These are phyloP conservation scores for Gracilaria gracilis DNA, from an alignment of 23 red algal species.

Conservation along the genomic window DNA sequence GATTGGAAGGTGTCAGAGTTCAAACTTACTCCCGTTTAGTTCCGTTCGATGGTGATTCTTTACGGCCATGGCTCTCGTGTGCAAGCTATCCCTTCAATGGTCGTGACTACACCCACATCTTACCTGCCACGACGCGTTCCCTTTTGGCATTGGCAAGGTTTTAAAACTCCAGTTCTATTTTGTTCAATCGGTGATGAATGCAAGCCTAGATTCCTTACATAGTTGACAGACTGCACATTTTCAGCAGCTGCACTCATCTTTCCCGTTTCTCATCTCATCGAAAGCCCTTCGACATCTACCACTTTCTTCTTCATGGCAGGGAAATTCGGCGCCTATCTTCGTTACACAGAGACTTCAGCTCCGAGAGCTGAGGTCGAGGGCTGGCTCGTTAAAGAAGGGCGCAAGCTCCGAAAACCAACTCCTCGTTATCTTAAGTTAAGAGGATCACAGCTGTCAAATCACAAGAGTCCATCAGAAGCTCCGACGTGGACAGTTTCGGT, in stretches of 20 bases:
- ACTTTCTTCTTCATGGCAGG: not conserved
- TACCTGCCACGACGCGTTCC: not conserved
- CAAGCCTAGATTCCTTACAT: not conserved
- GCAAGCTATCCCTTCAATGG: not conserved
- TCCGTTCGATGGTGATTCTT: not conserved
- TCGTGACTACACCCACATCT: not conserved
- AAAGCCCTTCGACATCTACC: not conserved
- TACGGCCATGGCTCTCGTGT: not conserved
- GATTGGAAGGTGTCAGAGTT: not conserved
- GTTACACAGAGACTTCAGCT: conserved; percentile 44
- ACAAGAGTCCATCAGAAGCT: conserved; percentile 46
- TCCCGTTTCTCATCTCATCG: not conserved
- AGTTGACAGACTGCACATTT: not conserved
- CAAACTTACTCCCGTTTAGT: not conserved
- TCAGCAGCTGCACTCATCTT: not conserved
- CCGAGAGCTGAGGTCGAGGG: conserved; percentile 51
- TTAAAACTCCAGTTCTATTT: not conserved
- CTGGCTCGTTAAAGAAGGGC: conserved; percentile 85
- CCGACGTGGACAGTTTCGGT: conserved; percentile 80
- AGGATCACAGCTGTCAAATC: conserved; percentile 61
- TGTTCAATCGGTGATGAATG: not conserved
- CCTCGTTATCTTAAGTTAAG: conserved; percentile 70
- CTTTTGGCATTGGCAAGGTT: not conserved
- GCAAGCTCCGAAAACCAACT: conserved; percentile 38
- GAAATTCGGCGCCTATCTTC: conserved; percentile 34